A percentile compares a stretch with the other conserved stretches of the same genome.
phyloP scores from a whole-genome alignment of 441 rosid genomes.

The Gossypium laxum region DNA sequence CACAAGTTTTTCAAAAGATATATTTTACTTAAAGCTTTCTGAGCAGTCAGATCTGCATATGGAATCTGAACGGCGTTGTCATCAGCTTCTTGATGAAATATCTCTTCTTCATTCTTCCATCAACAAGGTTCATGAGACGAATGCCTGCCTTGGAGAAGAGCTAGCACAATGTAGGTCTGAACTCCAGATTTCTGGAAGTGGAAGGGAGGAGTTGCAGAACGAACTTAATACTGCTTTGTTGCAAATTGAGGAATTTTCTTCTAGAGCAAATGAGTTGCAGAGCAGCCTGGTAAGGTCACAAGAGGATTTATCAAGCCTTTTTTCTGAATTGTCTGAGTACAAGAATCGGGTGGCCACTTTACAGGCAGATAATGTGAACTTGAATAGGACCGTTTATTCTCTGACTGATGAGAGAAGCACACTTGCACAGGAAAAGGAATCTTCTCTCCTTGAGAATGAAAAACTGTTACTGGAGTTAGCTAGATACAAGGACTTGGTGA shows the following conservation, averaged over 20 bases:
- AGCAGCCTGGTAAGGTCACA: slow-evolving; percentile 45
- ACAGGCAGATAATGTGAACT: slow-evolving; percentile 47
- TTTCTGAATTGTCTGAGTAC: slow-evolving; percentile 42
- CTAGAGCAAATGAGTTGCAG: slow-evolving; percentile 52
- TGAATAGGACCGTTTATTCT: slow-evolving; percentile 36
- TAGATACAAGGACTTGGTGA: slow-evolving; percentile 36
- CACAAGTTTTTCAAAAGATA: slow-evolving; percentile 46
- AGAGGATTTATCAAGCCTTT: slow-evolving; percentile 28
- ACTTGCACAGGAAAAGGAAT: slow-evolving; percentile 39
- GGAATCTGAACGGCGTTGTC: slow-evolving; percentile 38
- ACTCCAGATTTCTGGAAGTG: slow-evolving; percentile 36
- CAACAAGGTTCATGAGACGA: slow-evolving; percentile 31
- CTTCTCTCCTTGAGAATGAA: slow-evolving; percentile 36
- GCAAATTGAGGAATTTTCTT: slow-evolving; percentile 42
- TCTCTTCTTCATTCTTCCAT: slow-evolving; percentile 43
- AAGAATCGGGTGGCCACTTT: slow-evolving; percentile 36
- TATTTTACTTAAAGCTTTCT: slow-evolving; percentile 49
- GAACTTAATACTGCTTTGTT: slow-evolving; percentile 44
- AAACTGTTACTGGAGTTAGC: slow-evolving; percentile 47
- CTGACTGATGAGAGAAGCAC: slow-evolving; percentile 43
- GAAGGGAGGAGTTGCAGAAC: slow-evolving; percentile 43
- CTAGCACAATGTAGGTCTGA: slow-evolving; percentile 61
- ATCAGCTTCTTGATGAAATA: slow-evolving; percentile 43
- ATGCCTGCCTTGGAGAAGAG: slow-evolving; percentile 45
- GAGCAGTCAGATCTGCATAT: slow-evolving; percentile 49